A percentile compares a stretch with the other conserved stretches of the same genome.
These are phyloP conservation scores for Scytalidium sp. DNA, from an alignment of 2,329 filamentous ascomycete genomes.

Conservation along the genomic window DNA sequence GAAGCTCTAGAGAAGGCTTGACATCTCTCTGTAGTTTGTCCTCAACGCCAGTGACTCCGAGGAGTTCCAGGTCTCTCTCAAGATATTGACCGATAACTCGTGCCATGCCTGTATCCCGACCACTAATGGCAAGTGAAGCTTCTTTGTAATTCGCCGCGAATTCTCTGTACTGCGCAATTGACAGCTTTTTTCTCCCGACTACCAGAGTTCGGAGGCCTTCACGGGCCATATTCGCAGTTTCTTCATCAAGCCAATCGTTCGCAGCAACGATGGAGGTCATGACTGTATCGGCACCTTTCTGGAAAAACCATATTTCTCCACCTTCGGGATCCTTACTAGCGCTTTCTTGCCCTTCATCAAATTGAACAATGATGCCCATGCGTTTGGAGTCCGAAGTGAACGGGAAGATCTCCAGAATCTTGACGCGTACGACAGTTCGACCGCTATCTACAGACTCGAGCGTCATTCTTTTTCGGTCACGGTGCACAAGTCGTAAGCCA, in stretches of 20 bases:
- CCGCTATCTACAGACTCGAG: slow-evolving; percentile 75
- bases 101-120: slow-evolving; percentile 79
- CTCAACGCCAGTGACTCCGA: slow-evolving; percentile 97
- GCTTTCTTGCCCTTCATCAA: slow-evolving; percentile 56
- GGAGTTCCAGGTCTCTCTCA: slow-evolving; percentile 83
- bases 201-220: slow-evolving; percentile 93
- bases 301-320: slow-evolving; percentile 95
- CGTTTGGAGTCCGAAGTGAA: slow-evolving; percentile 98
- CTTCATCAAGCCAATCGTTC: slow-evolving; percentile 98
- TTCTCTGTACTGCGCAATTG: slow-evolving; percentile 72
- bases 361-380: slow-evolving; percentile 96
- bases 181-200: slow-evolving; percentile 86
- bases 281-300: slow-evolving; percentile 97
- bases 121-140: slow-evolving; percentile 75
- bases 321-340: slow-evolving; percentile 48
- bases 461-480: slow-evolving; percentile 82
- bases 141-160: slow-evolving; percentile 75
- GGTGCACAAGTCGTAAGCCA: slow-evolving; percentile 77
- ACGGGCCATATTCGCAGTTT: slow-evolving; percentile 98
- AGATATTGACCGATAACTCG: slow-evolving; percentile 76
- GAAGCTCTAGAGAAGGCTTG: slow-evolving; percentile 88
- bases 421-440: slow-evolving; percentile 74
- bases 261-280: slow-evolving; percentile 94
- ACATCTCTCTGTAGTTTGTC: slow-evolving; percentile 95
- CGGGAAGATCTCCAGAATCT: slow-evolving; percentile 91